Evolutionary conservation across 1,139 yeast species (phyloP).

Genomic region (Chernovozyma aurita): DNA sequence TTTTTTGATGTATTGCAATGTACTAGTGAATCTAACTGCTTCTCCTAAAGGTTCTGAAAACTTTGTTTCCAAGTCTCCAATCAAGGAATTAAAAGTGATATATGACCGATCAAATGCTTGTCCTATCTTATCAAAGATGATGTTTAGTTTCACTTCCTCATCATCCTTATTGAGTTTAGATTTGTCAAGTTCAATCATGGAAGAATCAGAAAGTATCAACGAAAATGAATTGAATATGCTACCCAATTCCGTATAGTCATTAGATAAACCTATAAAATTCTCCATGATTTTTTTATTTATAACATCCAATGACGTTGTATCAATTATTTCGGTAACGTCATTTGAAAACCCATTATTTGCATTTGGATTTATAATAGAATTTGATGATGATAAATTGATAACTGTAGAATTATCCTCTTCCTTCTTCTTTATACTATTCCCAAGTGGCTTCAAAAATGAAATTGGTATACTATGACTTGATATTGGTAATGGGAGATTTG

Average conservation of each 20-base stretch:
- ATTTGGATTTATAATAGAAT: background rate
- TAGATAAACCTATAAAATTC: slow-evolving; percentile 58
- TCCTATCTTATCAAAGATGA: slow-evolving; percentile 63
- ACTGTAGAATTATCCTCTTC: slow-evolving; percentile 18
- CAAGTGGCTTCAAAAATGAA: slow-evolving; percentile 33
- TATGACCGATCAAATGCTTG: slow-evolving; percentile 74
- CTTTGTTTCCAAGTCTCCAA: slow-evolving; percentile 64
- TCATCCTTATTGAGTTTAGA: slow-evolving; percentile 10
- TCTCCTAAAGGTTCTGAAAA: slow-evolving; percentile 85
- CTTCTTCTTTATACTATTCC: slow-evolving; percentile 10
- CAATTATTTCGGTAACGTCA: slow-evolving; percentile 15
- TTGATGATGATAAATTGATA: slow-evolving; percentile 4
- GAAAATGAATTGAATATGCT: slow-evolving; percentile 71
- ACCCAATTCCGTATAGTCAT: slow-evolving; percentile 68
- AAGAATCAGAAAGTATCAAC: slow-evolving; percentile 49
- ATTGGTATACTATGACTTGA: slow-evolving; percentile 23
- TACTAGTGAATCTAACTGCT: slow-evolving; percentile 69
- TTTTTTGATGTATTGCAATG: slow-evolving; percentile 62
- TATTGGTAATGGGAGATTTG: slow-evolving; percentile 60
- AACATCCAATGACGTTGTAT: slow-evolving; percentile 54
- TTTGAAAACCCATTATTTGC: background rate
- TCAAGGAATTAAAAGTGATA: slow-evolving; percentile 61
- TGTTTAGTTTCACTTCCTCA: slow-evolving; percentile 29
- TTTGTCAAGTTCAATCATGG: slow-evolving; percentile 17
- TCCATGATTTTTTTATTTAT: slow-evolving; percentile 62